phyloP scores from a whole-genome alignment of 2,329 filamentous ascomycete species.

The Microdochium paspali region DNA sequence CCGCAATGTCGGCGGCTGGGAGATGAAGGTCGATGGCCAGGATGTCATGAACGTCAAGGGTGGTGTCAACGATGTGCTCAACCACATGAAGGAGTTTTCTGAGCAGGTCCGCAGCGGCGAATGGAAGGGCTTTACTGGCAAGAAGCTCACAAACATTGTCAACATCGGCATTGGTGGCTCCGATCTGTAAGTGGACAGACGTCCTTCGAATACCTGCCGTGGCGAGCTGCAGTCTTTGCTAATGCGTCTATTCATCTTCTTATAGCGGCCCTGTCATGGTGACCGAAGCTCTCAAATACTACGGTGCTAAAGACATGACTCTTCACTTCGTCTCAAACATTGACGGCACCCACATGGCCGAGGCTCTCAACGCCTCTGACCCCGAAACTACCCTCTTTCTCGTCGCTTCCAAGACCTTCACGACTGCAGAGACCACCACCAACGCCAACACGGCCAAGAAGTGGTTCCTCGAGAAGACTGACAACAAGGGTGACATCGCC shows the following conservation, averaged over 20 bases:
- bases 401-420: conserved; percentile 98
- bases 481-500: conserved; percentile 74
- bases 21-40: conserved; percentile 76
- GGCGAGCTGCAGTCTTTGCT: background rate
- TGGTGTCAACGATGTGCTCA: conserved; percentile 80
- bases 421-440: conserved; percentile 91
- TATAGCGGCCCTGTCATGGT: conserved; percentile 93
- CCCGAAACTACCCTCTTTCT: conserved; percentile 99
- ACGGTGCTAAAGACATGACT: conserved; percentile 75
- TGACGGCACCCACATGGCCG: conserved; percentile 94
- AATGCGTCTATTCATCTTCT: background rate
- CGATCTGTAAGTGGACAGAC: conserved; percentile 64
- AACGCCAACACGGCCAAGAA: conserved; percentile 96
- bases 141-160: conserved; percentile 93
- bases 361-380: conserved; percentile 80
- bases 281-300: conserved; percentile 92
- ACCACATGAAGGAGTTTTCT: conserved; percentile 98
- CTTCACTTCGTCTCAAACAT: conserved; percentile 99
- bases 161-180: conserved; percentile 98
- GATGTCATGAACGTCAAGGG: conserved; percentile 87
- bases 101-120: conserved; percentile 88
- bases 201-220: background rate
- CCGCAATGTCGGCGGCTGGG: conserved; percentile 79
- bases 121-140: conserved; percentile 96
- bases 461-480: conserved; percentile 85